Base-by-base conservation (phyloP, 1,284 basidiomycete genomes). In the Phlebopus sp. region DNA sequence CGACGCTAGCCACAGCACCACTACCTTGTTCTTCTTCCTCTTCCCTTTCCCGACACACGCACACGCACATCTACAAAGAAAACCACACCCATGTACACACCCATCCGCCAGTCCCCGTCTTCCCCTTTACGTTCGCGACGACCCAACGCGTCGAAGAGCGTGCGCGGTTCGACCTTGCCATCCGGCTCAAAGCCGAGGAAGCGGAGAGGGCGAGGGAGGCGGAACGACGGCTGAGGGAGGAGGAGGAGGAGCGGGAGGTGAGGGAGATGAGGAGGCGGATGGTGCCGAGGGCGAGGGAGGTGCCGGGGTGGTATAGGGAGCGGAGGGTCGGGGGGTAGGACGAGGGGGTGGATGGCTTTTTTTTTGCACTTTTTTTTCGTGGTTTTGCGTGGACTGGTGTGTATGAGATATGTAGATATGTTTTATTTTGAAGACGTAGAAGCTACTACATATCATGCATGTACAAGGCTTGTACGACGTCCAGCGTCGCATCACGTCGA, bases 261-360 rank as follows among this genome's bases (percentile, higher is more conserved):
- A 73, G 60, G 62, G 81, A 79, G 63, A 53, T 82, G 57, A 69
- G 86, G 58, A 78, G 71, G 69, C 75, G 71, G 52, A 75, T 82
- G 10, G 69, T 88, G 40, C 81, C 82, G n/a, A 80, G 73, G 64
- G 86, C 85, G 44, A 74, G 87, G 63, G 77, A 78, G 56, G 74
- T 89, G 17, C 86, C 86, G 8, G 81, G 81, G 54, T 89, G 86
- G 86, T 89, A 89, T 59, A 78, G 74, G 54, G 70, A 77, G 41
- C 4, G 27, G 27, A 4, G 27, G 27, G 27, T 11, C 4, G 9
- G 10, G 10, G 27, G 7, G 27, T 4, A 25, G 25, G 25, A 5
- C 25, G 8, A 8, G 27, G 27, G 2, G 27, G 27, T 9, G 27
- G 25, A 8, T 25, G 25, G 25, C 25, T 4, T n/a, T n/a, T n/a